phyloP scores from a whole-genome alignment of 164 flowering plant species.

The Vitis labrusca region DNA sequence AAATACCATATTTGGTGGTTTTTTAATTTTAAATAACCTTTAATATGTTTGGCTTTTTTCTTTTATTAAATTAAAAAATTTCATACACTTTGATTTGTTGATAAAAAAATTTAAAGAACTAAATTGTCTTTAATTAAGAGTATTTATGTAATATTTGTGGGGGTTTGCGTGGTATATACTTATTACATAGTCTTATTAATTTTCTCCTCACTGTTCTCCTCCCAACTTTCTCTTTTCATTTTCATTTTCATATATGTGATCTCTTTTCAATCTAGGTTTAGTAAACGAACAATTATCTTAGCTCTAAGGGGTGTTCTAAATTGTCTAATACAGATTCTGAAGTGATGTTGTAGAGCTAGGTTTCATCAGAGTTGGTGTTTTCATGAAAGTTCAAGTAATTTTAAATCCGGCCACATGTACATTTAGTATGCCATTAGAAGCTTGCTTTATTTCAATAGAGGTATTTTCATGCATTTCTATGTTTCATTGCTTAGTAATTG shows the following conservation, averaged over 20 bases:
- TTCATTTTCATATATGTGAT: not conserved
- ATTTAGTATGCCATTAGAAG: conserved; percentile 53
- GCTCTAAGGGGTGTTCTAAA: conserved; percentile 10
- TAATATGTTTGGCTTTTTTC: too few species aligned
- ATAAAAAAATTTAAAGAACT: too few species aligned
- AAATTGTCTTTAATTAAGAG: too few species aligned
- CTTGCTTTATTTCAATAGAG: not conserved
- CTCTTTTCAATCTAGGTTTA: not conserved
- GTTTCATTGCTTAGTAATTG: conserved; percentile 8
- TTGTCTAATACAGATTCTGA: conserved; percentile 61
- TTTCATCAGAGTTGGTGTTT: conserved; percentile 68
- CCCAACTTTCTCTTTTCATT: not conserved
- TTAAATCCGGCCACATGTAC: conserved; percentile 81
- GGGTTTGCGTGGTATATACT: too few species aligned
- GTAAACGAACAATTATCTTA: not conserved
- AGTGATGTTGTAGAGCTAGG: conserved; percentile 91
- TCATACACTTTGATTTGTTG: too few species aligned
- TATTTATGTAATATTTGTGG: too few species aligned
- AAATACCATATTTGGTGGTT: too few species aligned
- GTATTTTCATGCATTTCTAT: not conserved
- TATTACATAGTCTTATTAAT: too few species aligned
- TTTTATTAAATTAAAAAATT: too few species aligned
- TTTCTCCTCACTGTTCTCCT: too few species aligned
- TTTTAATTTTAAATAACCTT: too few species aligned
- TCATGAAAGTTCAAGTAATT: conserved; percentile 63